Conservation (phyloP, 768 basidiomycete genomes). For the Suillus discolor region DNA sequence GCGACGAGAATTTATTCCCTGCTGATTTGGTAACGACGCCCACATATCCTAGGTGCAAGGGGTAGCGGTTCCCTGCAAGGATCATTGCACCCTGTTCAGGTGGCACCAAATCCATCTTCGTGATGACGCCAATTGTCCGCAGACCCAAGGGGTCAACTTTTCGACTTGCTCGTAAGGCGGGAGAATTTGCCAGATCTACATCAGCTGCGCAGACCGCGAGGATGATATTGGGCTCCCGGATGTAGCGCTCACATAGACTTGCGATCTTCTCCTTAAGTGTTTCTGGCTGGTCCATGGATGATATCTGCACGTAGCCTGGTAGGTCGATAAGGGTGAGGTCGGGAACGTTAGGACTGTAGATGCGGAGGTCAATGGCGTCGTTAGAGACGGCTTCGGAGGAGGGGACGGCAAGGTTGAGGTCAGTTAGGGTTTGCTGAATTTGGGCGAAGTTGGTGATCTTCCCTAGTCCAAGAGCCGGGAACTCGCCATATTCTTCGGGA, state of each 20-base stretch:
- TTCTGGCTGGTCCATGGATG: conserved; percentile 95
- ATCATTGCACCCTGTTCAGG: conserved; percentile 80
- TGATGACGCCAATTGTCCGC: conserved; percentile 95
- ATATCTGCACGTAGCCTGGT: conserved; percentile 95
- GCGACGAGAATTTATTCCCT: conserved; percentile 54
- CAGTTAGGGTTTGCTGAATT: conserved; percentile 91
- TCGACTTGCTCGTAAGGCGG: conserved; percentile 89
- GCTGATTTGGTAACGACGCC: conserved; percentile 90
- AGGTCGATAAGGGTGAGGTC: conserved; percentile 97
- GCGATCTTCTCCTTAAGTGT: conserved; percentile 92
- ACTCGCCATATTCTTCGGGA: conserved; percentile 87
- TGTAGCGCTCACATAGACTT: conserved; percentile 90
- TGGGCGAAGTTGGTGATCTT: conserved; percentile 90
- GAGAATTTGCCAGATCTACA: conserved; percentile 97
- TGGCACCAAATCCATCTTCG: conserved; percentile 97
- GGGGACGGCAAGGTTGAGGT: conserved; percentile 93
- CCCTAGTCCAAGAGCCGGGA: conserved; percentile 86
- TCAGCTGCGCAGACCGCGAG: conserved; percentile 98
- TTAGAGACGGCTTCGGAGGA: conserved; percentile 85
- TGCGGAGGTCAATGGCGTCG: conserved; percentile 95
- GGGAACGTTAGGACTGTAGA: conserved; percentile 94
- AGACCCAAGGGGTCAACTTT: conserved; percentile 89
- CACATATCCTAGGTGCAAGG: conserved; percentile 96
- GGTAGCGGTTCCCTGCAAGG: conserved; percentile 88
- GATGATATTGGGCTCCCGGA: conserved; percentile 99